These are phyloP conservation scores for Trichosporon coremiiforme DNA, from an alignment of 1,284 basidiomycete genomes.

Conservation along the genomic window DNA sequence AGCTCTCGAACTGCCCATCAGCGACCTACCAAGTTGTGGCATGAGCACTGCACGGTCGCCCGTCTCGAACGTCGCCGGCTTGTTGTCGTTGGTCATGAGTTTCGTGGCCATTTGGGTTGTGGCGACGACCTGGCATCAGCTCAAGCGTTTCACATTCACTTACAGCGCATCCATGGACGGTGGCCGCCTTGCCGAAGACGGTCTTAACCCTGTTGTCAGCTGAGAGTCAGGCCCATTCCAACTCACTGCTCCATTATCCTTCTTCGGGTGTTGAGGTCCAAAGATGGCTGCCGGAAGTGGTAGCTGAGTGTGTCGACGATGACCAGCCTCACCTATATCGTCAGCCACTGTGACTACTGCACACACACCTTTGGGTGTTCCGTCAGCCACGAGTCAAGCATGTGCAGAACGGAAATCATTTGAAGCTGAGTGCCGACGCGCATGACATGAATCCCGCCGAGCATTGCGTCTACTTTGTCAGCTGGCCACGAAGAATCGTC, in stretches of 20 bases:
- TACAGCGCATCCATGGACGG: slow-evolving; percentile 48
- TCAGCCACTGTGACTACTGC: not conserved
- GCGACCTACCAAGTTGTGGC: slow-evolving; percentile 51
- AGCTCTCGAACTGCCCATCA: not conserved
- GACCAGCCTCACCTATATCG: slow-evolving; percentile 49
- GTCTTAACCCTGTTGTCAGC: slow-evolving; percentile 45
- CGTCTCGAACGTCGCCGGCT: slow-evolving; percentile 52
- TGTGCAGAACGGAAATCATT: slow-evolving; percentile 52
- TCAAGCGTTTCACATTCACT: slow-evolving; percentile 15
- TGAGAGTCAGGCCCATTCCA: not conserved
- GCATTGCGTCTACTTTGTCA: slow-evolving; percentile 19
- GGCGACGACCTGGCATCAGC: slow-evolving; percentile 46
- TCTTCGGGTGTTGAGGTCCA: slow-evolving; percentile 41
- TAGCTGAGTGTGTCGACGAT: slow-evolving; percentile 54
- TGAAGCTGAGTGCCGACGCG: slow-evolving; percentile 52
- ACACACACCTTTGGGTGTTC: slow-evolving; percentile 45
- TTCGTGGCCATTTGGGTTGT: slow-evolving; percentile 56
- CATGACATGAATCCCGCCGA: slow-evolving; percentile 50
- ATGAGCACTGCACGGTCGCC: slow-evolving; percentile 54
- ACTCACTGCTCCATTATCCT: slow-evolving; percentile 52
- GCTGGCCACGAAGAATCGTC: not conserved
- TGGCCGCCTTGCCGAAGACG: slow-evolving; percentile 47
- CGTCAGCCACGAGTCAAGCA: slow-evolving; percentile 51
- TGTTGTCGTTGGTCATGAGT: slow-evolving; percentile 49
- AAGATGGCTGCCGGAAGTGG: slow-evolving; percentile 53